Evolutionary conservation across 2,329 filamentous ascomycete species (phyloP), one percentile per base, ranked within the genome.

Genomic region (Aureobasidium sp.): DNA sequence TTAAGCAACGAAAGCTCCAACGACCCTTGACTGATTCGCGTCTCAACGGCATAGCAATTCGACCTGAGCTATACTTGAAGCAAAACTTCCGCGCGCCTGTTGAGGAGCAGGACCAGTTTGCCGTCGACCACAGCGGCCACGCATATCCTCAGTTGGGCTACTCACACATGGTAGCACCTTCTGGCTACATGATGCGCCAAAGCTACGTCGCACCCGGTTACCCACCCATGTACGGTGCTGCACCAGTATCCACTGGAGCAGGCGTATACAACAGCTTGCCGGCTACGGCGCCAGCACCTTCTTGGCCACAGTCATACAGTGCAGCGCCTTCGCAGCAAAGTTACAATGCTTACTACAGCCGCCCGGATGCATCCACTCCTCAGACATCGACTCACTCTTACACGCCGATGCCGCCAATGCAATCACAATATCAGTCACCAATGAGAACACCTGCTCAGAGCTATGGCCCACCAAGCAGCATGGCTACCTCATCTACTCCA

Each of bases 1-100:
- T 91, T n/a, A 80, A 85, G 67, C 77, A 79, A 49, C 79, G 81
- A n/a, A 74, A 71, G 16, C 78, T 93, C 11, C 76, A 72, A 32
- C 81, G 82, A 0, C 89, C 89, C 0, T 75, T 79, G 1, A 78
- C 82, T 59, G 80, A 84, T 62, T 76, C 80, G n/a, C 69, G 71
- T 16, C 67, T 74, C 9, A 62, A 66, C 29, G 69, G 69, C 64
- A 70, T 74, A 36, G 67, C 68, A 8, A 68, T 74, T 16, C 68
- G 72, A 29, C 72, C 71, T 16, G 72, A 74, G 62, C 66, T 74
- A 16, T 74, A 72, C 64, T 66, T 73, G 27, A 74, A 74, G 66
- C 72, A 74, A 64, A 74, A 74, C 65, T 74, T 74, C 68, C 68
- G 72, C 9, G 71, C 72, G 9, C 72, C 72, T 13, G 70, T 74